Evolutionary conservation across 2,329 filamentous ascomycete species (phyloP).

Genomic region (Trichoderma endophyticum): DNA sequence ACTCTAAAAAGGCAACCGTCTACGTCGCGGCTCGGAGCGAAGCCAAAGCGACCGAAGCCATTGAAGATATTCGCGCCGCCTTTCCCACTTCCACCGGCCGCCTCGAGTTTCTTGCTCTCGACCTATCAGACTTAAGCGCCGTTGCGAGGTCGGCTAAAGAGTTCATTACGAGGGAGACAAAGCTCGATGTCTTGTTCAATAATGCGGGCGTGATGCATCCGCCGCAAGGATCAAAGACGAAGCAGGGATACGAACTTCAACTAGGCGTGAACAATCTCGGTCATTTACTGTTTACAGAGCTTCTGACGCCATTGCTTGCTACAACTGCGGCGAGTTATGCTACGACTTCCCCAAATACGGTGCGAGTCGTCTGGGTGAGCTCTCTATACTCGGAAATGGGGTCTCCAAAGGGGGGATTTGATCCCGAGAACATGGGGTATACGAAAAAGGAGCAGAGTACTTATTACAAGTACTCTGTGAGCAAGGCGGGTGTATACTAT

Average conservation of each 20-base stretch:
- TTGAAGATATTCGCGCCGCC: slow-evolving; percentile 32
- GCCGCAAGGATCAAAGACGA: slow-evolving; percentile 30
- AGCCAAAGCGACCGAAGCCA: slow-evolving; percentile 42
- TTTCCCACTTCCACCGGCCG: slow-evolving; percentile 20
- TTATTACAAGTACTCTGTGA: slow-evolving; percentile 25
- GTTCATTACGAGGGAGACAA: slow-evolving; percentile 24
- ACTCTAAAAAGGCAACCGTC: slow-evolving; percentile 49
- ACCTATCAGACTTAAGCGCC: slow-evolving; percentile 36
- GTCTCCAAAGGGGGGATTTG: neutral
- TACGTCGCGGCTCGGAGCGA: slow-evolving; percentile 50
- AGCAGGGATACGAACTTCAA: slow-evolving; percentile 36
- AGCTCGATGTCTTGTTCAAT: slow-evolving; percentile 40
- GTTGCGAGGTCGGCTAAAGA: slow-evolving; percentile 28
- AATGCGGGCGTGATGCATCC: slow-evolving; percentile 43
- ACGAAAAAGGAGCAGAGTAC: slow-evolving; percentile 20
- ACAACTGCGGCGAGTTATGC: slow-evolving; percentile 32
- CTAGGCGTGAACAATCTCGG: slow-evolving; percentile 42
- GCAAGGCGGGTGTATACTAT: slow-evolving; percentile 33
- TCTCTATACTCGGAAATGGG: slow-evolving; percentile 22
- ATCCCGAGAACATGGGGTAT: slow-evolving; percentile 8
- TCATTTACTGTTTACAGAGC: slow-evolving; percentile 38
- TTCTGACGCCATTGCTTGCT: slow-evolving; percentile 35
- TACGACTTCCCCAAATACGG: slow-evolving; percentile 21
- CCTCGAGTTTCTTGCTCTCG: slow-evolving; percentile 38
- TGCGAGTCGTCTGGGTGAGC: slow-evolving; percentile 35